A percentile compares a stretch with the other conserved stretches of the same genome.
phyloP scores from a whole-genome alignment of 176 grass and related monocot genomes.

The Neostapfia colusana region DNA sequence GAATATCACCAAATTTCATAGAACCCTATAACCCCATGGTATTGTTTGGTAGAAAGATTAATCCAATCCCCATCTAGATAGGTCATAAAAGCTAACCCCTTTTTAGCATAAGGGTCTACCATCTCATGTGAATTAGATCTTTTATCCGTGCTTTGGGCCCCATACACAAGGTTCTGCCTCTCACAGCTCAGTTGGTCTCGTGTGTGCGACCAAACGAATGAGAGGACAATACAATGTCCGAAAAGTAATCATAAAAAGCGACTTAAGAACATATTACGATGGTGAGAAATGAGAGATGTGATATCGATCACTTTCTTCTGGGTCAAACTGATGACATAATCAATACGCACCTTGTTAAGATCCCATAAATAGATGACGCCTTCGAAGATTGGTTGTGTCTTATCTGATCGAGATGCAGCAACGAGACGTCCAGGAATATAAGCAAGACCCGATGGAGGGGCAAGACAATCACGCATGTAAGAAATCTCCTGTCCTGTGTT shows the following conservation, averaged over 20 bases:
- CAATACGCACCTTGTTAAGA: slow-evolving; percentile 22
- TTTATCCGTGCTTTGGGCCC: too few relatives aligned
- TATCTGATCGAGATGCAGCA: slow-evolving; percentile 2
- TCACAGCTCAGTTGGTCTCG: too few relatives aligned
- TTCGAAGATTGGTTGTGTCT: neutral
- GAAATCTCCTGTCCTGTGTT: slow-evolving; percentile 30
- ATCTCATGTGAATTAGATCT: too few relatives aligned
- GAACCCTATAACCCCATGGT: too few relatives aligned
- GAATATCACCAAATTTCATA: neutral
- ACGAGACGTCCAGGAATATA: neutral
- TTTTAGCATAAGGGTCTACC: too few relatives aligned
- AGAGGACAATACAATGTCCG: neutral
- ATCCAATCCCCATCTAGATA: too few relatives aligned
- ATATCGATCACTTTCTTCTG: neutral
- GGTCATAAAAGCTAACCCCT: too few relatives aligned
- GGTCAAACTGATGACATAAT: neutral
- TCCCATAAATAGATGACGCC: slow-evolving; percentile 39
- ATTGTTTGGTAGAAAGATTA: too few relatives aligned
- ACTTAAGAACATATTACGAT: neutral
- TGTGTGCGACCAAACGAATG: too few relatives aligned
- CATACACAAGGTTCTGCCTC: too few relatives aligned
- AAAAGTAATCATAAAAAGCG: neutral
- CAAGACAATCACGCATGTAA: slow-evolving; percentile 4
- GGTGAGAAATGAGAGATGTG: neutral
- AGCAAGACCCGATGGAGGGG: slow-evolving; percentile 18